Conservation (phyloP, 208 protist genomes). For the Leptomonas seymouri region DNA sequence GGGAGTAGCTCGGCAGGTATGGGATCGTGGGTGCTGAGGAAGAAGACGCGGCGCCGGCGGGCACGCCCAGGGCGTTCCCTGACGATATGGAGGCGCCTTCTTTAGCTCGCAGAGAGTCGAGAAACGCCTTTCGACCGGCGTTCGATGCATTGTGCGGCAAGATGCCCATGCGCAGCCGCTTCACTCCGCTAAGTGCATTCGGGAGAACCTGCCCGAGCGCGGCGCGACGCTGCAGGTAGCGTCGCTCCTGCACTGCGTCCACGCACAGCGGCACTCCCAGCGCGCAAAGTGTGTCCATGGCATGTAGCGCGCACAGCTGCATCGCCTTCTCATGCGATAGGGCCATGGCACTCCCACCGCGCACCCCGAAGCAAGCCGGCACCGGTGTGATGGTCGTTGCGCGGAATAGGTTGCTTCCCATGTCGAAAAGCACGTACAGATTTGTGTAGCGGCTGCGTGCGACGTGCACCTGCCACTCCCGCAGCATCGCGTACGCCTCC, state of each 20-base stretch:
- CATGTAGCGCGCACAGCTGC: constrained; percentile 70
- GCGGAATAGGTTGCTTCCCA: constrained; percentile 60
- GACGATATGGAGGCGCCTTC: background rate
- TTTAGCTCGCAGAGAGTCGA: background rate
- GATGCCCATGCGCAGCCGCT: background rate
- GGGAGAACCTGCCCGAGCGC: constrained; percentile 34
- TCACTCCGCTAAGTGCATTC: constrained; percentile 8
- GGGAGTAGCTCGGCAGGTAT: constrained; percentile 71
- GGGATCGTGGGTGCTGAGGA: background rate
- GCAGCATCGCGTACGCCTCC: constrained; percentile 53
- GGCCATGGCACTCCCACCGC: constrained; percentile 69
- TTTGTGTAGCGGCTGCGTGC: constrained; percentile 62
- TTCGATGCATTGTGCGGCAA: background rate
- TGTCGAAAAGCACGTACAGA: constrained; percentile 73
- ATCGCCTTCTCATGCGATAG: constrained; percentile 57
- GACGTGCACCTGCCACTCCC: constrained; percentile 64
- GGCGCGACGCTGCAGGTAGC: constrained; percentile 50
- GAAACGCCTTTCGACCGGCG: background rate
- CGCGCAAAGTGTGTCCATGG: constrained; percentile 64
- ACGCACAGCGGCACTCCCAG: constrained; percentile 60
- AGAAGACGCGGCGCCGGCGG: background rate
- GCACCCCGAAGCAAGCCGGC: constrained; percentile 58
- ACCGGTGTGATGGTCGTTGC: constrained; percentile 76
- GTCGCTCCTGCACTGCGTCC: constrained; percentile 42
- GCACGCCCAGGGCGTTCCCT: background rate